phyloP scores from a whole-genome alignment of 148 eudicot species.

The Amaranthus hypochondriacus region DNA sequence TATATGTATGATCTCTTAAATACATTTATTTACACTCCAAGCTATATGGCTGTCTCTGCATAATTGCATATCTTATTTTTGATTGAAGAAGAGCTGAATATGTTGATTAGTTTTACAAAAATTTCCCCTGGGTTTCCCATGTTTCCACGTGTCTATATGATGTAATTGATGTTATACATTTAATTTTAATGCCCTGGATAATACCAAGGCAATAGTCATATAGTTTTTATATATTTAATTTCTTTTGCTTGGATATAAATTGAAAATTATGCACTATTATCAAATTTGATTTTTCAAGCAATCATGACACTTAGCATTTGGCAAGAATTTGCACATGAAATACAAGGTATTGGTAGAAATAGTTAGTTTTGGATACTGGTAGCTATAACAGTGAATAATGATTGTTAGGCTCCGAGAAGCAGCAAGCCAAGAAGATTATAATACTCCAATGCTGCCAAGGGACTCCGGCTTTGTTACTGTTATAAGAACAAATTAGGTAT shows the following conservation, averaged over 20 bases:
- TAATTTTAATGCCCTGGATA: constrained; percentile 9
- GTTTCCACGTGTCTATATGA: constrained; percentile 15
- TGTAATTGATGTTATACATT: constrained; percentile 13
- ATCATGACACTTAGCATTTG: no score
- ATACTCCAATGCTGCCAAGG: no score
- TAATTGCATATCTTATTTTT: constrained; percentile 11
- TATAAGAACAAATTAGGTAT: no score
- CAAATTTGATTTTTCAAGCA: no score
- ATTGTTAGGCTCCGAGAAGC: no score
- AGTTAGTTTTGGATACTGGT: no score
- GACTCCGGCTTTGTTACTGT: no score
- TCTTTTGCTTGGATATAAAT: constrained; percentile 3
- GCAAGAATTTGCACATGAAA: no score
- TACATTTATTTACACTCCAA: constrained; percentile 10
- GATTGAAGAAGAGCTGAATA: constrained; percentile 15
- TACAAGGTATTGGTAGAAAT: no score
- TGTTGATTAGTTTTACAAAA: constrained; percentile 10
- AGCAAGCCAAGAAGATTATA: no score
- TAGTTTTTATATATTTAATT: constrained; percentile 16
- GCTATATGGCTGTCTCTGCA: constrained; percentile 12
- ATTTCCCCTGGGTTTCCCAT: neutral
- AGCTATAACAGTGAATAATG: no score
- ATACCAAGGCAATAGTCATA: constrained; percentile 3
- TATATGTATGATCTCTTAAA: neutral
- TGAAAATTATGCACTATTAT: constrained; percentile 3